Percentiles rank a stretch among this genome's conserved stretches.
Evolutionary conservation across 148 eudicot genomes (phyloP).

Genomic region (Chenopodium album): DNA sequence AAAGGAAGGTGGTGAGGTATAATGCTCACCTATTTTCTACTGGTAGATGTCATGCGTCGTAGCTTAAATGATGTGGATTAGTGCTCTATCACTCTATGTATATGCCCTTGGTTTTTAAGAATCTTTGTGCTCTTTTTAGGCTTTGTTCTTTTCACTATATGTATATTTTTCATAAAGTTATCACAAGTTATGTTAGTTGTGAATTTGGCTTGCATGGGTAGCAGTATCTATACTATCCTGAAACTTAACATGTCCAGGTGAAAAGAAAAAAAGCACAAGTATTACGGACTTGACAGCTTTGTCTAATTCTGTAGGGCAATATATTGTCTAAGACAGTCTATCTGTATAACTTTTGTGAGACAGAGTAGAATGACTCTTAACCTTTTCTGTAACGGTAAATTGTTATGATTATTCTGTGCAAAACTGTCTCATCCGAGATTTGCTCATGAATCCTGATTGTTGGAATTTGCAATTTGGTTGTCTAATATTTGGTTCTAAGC

Average conservation of each 20-base stretch:
- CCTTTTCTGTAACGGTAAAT: too few species aligned
- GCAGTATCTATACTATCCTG: too few species aligned
- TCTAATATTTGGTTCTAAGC: not conserved
- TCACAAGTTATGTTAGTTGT: not conserved
- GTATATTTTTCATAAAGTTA: not conserved
- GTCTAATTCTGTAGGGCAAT: not conserved
- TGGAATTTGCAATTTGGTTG: not conserved
- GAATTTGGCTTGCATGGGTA: too few species aligned
- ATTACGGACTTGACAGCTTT: not conserved
- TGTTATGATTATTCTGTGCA: too few species aligned
- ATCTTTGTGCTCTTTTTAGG: not conserved
- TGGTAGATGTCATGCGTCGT: not conserved
- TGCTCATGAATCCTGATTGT: not conserved
- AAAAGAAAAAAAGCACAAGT: not conserved
- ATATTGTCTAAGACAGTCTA: not conserved
- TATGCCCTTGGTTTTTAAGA: not conserved
- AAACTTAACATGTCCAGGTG: not conserved
- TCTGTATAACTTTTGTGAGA: not conserved
- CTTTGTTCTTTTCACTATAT: not conserved
- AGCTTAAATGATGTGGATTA: not conserved
- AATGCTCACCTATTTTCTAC: not conserved
- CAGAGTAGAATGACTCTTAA: not conserved
- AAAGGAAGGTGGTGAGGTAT: not conserved
- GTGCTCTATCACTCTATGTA: not conserved
- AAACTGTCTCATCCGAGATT: not conserved